Conservation (phyloP, 2,329 filamentous ascomycete species). For the Fusarium napiforme region DNA sequence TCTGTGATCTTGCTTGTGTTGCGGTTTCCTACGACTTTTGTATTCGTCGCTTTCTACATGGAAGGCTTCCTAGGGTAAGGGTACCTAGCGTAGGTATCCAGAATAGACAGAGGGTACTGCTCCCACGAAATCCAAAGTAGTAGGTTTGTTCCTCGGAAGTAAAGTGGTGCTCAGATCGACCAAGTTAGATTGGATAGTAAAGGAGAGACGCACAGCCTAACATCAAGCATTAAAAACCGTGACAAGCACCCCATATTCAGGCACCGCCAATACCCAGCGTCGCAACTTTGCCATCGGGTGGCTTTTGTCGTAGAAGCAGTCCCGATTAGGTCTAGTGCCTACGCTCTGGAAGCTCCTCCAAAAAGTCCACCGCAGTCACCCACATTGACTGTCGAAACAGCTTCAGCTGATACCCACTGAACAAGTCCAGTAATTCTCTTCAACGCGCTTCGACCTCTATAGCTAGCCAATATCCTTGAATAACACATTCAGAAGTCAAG, state of each 20-base stretch:
- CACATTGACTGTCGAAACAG: constrained; percentile 19
- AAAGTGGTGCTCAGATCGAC: neutral
- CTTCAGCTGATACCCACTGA: constrained; percentile 11
- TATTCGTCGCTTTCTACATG: neutral
- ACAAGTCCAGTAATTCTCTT: neutral
- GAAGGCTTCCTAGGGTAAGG: neutral
- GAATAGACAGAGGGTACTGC: neutral
- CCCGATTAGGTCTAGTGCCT: constrained; percentile 39
- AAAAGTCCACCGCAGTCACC: constrained; percentile 40
- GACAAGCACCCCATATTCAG: neutral
- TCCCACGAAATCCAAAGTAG: neutral
- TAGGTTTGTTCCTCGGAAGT: neutral
- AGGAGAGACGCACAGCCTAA: neutral
- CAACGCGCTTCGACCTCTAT: neutral
- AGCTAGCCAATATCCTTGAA: neutral
- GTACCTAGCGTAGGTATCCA: too few species aligned
- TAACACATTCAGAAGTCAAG: neutral
- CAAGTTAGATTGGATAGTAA: neutral
- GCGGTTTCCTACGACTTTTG: neutral
- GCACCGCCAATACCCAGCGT: neutral
- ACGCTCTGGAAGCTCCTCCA: constrained; percentile 34
- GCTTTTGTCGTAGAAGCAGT: neutral
- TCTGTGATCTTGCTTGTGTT: neutral
- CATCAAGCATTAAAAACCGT: neutral
- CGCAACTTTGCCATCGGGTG: neutral